Percentiles rank a stretch among this genome's conserved stretches.
Evolutionary conservation across 164 flowering plant species (phyloP).

Genomic region (Dillenia suffruticosa): DNA sequence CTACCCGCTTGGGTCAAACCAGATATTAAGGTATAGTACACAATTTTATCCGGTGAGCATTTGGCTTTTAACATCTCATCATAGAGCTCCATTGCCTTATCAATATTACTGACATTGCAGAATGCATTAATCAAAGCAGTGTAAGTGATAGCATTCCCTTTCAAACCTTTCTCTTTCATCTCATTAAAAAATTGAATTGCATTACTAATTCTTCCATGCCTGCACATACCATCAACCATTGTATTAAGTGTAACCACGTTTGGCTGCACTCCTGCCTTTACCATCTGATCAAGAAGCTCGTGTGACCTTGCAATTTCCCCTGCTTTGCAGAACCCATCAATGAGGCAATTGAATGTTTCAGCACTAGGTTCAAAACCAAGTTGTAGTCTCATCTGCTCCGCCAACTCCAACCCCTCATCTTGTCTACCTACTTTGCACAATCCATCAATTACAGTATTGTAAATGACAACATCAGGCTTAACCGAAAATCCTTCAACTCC

Average conservation of each 20-base stretch:
- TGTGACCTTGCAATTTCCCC: slow-evolving; percentile 58
- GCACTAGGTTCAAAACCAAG: slow-evolving; percentile 38
- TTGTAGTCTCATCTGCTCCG: slow-evolving; percentile 42
- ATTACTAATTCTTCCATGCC: slow-evolving; percentile 49
- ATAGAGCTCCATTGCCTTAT: slow-evolving; percentile 54
- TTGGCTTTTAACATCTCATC: slow-evolving; percentile 42
- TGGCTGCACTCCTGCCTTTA: slow-evolving; percentile 30
- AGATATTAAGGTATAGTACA: slow-evolving; percentile 55
- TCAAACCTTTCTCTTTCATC: slow-evolving; percentile 45
- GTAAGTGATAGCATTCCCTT: slow-evolving; percentile 58
- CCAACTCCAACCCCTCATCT: slow-evolving; percentile 55
- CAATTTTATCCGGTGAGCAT: slow-evolving; percentile 54
- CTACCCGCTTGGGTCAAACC: slow-evolving; percentile 67
- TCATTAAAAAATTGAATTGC: slow-evolving; percentile 54
- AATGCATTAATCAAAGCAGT: slow-evolving; percentile 56
- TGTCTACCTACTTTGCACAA: slow-evolving; percentile 82
- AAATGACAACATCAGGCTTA: slow-evolving; percentile 53
- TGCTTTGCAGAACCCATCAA: slow-evolving; percentile 67
- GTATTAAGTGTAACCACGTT: slow-evolving; percentile 56
- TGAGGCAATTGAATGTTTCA: slow-evolving; percentile 67
- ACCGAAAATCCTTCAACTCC: slow-evolving; percentile 23
- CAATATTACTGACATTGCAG: slow-evolving; percentile 56
- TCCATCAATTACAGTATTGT: slow-evolving; percentile 74
- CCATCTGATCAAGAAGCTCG: slow-evolving; percentile 55
- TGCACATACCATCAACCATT: slow-evolving; percentile 73